Evolutionary conservation across 371 early-diverging fungal species (phyloP).

Genomic region (Syncephalis plumigaleata): DNA sequence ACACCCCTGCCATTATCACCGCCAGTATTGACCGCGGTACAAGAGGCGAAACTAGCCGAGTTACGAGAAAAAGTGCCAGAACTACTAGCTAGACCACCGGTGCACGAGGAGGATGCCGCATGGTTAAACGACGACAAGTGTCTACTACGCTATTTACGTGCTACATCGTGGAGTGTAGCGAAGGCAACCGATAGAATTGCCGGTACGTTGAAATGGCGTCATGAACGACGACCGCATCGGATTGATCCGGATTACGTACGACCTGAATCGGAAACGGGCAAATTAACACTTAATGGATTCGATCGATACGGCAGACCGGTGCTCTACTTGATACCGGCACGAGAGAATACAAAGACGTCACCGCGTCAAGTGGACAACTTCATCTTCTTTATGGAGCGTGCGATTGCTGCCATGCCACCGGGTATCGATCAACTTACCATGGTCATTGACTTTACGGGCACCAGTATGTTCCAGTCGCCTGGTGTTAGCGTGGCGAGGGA

Average conservation of each 20-base stretch:
- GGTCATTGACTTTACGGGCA: constrained; percentile 63
- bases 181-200: constrained; percentile 42
- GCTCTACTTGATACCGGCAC: constrained; percentile 51
- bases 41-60: constrained; percentile 1
- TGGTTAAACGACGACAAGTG: constrained; percentile 31
- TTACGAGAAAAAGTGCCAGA: neutral
- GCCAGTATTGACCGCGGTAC: neutral
- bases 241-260: constrained; percentile 54
- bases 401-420: constrained; percentile 60
- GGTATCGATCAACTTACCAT: constrained; percentile 50
- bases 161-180: constrained; percentile 49
- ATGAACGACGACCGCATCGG: constrained; percentile 45
- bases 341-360: constrained; percentile 63
- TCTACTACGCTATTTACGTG: constrained; percentile 53
- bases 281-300: constrained; percentile 62
- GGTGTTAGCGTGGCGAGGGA: constrained; percentile 53
- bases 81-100: constrained; percentile 1
- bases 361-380: constrained; percentile 58
- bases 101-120: constrained; percentile 2
- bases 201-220: constrained; percentile 58
- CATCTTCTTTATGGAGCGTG: constrained; percentile 62
- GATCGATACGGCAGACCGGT: constrained; percentile 47
- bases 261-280: constrained; percentile 61
- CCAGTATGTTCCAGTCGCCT: constrained; percentile 44
- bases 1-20: neutral